Conservation (phyloP, 2,329 filamentous ascomycete species). For the Coniochaeta sp. region DNA sequence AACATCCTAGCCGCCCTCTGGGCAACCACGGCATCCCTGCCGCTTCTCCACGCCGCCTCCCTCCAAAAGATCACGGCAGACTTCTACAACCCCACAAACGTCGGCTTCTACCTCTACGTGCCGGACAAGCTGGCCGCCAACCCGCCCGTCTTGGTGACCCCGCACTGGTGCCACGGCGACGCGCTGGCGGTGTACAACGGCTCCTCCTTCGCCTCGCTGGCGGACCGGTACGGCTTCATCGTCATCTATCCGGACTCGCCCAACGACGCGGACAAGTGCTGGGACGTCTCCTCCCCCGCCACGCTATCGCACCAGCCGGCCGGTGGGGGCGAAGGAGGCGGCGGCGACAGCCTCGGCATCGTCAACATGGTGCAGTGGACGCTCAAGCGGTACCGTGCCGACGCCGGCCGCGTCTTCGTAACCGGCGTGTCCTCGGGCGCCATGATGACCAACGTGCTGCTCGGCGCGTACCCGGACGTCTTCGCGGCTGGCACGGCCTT, state of each 20-base stretch:
- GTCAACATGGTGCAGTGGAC: slow-evolving; percentile 42
- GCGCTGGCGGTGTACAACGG: slow-evolving; percentile 37
- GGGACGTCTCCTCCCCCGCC: slow-evolving; percentile 44
- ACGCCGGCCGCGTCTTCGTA: slow-evolving; percentile 35
- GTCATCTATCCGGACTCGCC: slow-evolving; percentile 25
- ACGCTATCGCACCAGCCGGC: slow-evolving; percentile 39
- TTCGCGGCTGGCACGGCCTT: slow-evolving; percentile 38
- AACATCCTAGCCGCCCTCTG: not conserved
- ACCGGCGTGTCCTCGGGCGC: slow-evolving; percentile 19
- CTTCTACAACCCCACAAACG: slow-evolving; percentile 36
- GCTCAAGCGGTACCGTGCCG: slow-evolving; percentile 32
- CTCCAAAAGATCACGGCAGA: slow-evolving; percentile 11
- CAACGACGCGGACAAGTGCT: slow-evolving; percentile 33
- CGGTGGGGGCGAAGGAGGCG: slow-evolving; percentile 15
- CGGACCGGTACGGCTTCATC: slow-evolving; percentile 44
- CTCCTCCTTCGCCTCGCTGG: slow-evolving; percentile 42
- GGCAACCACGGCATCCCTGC: not conserved
- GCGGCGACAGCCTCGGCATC: slow-evolving; percentile 36
- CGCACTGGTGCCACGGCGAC: slow-evolving; percentile 46
- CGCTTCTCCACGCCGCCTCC: not conserved
- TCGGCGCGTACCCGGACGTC: slow-evolving; percentile 40
- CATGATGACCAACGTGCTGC: slow-evolving; percentile 46
- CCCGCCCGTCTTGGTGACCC: slow-evolving; percentile 41
- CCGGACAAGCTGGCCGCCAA: slow-evolving; percentile 34
- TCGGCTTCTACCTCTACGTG: slow-evolving; percentile 39